Evolutionary conservation across 2,329 filamentous ascomycete genomes (phyloP), one percentile per base, ranked within the genome.

Genomic region (Ascochyta clinopodiicola): DNA sequence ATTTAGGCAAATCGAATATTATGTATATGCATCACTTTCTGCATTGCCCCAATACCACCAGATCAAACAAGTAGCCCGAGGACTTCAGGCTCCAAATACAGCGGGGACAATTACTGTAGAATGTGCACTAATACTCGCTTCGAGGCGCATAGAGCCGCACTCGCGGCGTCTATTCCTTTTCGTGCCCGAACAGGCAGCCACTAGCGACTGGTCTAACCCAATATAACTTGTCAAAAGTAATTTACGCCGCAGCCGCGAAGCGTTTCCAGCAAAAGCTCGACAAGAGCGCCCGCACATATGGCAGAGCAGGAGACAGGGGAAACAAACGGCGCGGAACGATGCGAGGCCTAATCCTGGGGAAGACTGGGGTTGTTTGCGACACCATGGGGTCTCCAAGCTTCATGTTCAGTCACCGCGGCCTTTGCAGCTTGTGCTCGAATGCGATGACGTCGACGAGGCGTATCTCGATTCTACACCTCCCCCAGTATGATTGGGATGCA

Each of bases 281-380:
- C 21, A 19, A 51, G 51, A 43, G 24, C 19, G 15, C 32, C 38
- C 24, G 31, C 37, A 10, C 34, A 40, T 35, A 43, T 51, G 43
- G 46, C 32, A 34, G 10, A 17, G 17, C 24, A 29, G 13, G 13
- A 22, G 44, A 37, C 43, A 44, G 48, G 53, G 48, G 44, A 15
- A 50, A 51, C 40, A 54, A 51, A 58, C 56, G 55, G 52, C 39
- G 51, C 64, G 64, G 64, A 59, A 64, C 61, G 59, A 61, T 50
- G 61, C 64, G 63, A 57, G 39, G 40, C 51, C 47, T 42, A 45
- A 56, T 54, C 49, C 53, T 62, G 61, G 64, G 60, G 63, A 60
- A 31, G 61, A 48, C 56, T 51, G 64, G 64, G 64, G 61, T 59
- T 54, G 9, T 24, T 3, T 40, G 40, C 35, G 15, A 44, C 48